Evolutionary conservation across 305 asterid species (phyloP).

Genomic region (Fraxinus dipetala): DNA sequence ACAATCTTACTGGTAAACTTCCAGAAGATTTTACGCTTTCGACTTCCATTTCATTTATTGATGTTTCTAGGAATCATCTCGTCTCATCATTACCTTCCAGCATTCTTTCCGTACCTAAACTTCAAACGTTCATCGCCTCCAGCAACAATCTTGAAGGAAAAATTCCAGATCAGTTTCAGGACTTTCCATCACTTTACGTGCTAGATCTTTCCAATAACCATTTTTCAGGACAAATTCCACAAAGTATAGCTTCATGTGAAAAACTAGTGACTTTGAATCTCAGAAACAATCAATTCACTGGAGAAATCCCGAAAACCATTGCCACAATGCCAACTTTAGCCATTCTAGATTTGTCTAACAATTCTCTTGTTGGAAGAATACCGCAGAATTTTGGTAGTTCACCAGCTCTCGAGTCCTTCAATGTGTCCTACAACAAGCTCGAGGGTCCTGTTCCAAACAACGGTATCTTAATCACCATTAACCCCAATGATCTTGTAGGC

Average conservation of each 20-base stretch:
- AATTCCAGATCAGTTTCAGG: constrained; percentile 63
- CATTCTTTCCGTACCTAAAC: constrained; percentile 53
- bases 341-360: constrained; percentile 66
- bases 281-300: constrained; percentile 46
- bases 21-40: constrained; percentile 63
- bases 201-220: constrained; percentile 67
- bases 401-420: constrained; percentile 70
- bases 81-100: constrained; percentile 51
- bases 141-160: constrained; percentile 53
- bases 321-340: constrained; percentile 63
- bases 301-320: constrained; percentile 63
- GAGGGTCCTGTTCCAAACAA: constrained; percentile 66
- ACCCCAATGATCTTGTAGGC: constrained; percentile 59
- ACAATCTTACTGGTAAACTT: constrained; percentile 58
- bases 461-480: constrained; percentile 55
- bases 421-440: constrained; percentile 61
- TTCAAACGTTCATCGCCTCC: constrained; percentile 59
- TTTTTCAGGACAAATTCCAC: constrained; percentile 60
- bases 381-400: constrained; percentile 64
- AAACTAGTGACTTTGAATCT: constrained; percentile 60
- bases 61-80: constrained; percentile 54
- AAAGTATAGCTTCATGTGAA: constrained; percentile 62
- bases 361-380: constrained; percentile 58
- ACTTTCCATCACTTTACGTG: constrained; percentile 52
- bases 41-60: constrained; percentile 60